Evolutionary conservation across 176 grass and related monocot genomes (phyloP).

Genomic region (Stipa capillata): DNA sequence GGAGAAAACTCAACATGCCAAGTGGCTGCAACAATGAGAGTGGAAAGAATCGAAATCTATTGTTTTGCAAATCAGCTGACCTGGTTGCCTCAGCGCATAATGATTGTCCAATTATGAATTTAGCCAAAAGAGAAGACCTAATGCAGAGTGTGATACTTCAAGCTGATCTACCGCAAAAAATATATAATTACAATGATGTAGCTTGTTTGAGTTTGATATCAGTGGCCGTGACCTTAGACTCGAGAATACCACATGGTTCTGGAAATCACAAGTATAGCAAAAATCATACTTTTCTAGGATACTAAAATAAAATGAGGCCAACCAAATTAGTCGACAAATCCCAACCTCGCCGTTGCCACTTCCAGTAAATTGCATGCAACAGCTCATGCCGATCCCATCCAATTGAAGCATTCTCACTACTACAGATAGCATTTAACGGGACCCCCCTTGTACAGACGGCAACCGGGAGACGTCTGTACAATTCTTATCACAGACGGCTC

Average conservation of each 20-base stretch:
- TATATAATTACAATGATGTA: slow-evolving; percentile 2
- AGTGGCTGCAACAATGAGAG: not conserved
- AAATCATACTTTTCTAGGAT: not conserved
- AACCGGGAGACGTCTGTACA: too few relatives aligned
- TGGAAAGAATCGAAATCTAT: too few relatives aligned
- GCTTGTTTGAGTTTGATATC: not conserved
- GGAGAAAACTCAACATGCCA: not conserved
- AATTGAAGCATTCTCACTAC: slow-evolving; percentile 26
- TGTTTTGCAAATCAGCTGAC: not conserved
- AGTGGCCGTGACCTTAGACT: not conserved
- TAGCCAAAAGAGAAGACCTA: not conserved
- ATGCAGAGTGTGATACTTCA: not conserved
- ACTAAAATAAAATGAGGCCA: not conserved
- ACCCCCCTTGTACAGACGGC: too few relatives aligned
- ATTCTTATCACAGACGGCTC: too few relatives aligned
- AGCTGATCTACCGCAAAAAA: not conserved
- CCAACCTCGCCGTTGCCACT: not conserved
- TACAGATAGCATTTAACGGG: too few relatives aligned
- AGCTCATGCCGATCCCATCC: not conserved
- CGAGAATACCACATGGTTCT: slow-evolving; percentile 3
- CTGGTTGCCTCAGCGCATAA: not conserved
- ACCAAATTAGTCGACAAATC: slow-evolving; percentile 3
- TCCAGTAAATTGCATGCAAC: slow-evolving; percentile 10
- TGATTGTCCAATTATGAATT: not conserved
- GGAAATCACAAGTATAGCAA: not conserved